phyloP scores from a whole-genome alignment of 78 protist genomes.

The Thecamonas trahens region DNA sequence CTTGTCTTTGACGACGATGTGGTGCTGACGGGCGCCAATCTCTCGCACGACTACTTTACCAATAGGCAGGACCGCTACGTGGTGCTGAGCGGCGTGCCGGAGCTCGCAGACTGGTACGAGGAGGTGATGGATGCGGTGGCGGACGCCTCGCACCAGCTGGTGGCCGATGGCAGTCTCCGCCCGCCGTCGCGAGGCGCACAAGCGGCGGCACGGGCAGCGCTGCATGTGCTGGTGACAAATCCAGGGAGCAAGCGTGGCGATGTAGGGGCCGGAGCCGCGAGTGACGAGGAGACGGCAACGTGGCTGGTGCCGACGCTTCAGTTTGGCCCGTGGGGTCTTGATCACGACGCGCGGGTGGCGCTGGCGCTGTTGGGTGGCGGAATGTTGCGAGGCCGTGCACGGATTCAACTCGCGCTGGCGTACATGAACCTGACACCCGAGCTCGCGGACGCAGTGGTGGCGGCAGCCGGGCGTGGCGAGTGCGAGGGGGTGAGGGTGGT shows the following conservation, averaged over 20 bases:
- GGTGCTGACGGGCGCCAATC: slow-evolving; percentile 16
- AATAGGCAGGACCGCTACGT: slow-evolving; percentile 21
- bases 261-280: no score
- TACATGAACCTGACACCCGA: slow-evolving; percentile 11
- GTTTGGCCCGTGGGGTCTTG: background rate
- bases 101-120: background rate
- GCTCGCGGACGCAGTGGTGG: background rate
- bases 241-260: background rate
- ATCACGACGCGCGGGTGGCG: background rate
- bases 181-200: background rate
- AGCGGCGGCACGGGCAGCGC: background rate
- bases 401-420: background rate
- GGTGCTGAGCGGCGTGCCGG: background rate
- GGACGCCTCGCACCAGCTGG: background rate
- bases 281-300: background rate
- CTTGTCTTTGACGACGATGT: slow-evolving; percentile 22
- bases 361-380: background rate
- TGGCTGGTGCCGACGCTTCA: slow-evolving; percentile 1
- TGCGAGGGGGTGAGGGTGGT: background rate
- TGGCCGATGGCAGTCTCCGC: background rate
- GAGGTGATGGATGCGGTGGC: background rate
- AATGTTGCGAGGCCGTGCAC: background rate
- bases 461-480: background rate
- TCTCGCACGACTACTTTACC: slow-evolving; percentile 9
- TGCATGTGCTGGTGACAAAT: background rate